A percentile compares a stretch with the other conserved stretches of the same genome.
Conservation (phyloP, 768 basidiomycete genomes). For the Boletus sp. region DNA sequence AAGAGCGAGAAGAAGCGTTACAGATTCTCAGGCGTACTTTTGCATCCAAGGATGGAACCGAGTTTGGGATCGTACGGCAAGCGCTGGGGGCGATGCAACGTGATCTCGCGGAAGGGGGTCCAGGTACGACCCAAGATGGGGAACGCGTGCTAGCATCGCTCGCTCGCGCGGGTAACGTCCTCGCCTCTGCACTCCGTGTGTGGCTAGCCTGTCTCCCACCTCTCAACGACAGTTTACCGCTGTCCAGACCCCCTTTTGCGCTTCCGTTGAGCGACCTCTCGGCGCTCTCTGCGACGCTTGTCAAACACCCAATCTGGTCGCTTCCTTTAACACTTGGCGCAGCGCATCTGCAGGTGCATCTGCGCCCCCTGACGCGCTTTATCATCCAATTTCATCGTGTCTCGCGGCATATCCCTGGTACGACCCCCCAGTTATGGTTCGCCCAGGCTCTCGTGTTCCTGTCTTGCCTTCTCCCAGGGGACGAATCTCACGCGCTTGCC, state of each 20-base stretch:
- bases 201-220: slow-evolving; percentile 62
- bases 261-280: slow-evolving; percentile 60
- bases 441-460: slow-evolving; percentile 62
- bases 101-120: slow-evolving; percentile 16
- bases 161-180: slow-evolving; percentile 31
- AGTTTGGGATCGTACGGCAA: slow-evolving; percentile 35
- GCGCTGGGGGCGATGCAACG: slow-evolving; percentile 34
- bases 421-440: slow-evolving; percentile 59
- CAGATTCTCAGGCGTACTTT: slow-evolving; percentile 40
- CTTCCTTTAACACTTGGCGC: slow-evolving; percentile 10
- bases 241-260: slow-evolving; percentile 52
- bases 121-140: background rate
- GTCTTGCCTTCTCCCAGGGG: slow-evolving; percentile 60
- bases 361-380: slow-evolving; percentile 53
- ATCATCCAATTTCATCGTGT: slow-evolving; percentile 54
- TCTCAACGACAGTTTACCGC: slow-evolving; percentile 32
- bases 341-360: slow-evolving; percentile 7
- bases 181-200: slow-evolving; percentile 53
- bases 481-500: slow-evolving; percentile 56
- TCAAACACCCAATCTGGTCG: slow-evolving; percentile 52
- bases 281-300: slow-evolving; percentile 46
- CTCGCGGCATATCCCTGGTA: slow-evolving; percentile 54
- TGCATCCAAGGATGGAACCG: slow-evolving; percentile 24
- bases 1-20: slow-evolving; percentile 48
- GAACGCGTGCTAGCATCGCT: slow-evolving; percentile 26